Conservation (phyloP, 495 filamentous ascomycete species). For the Podospora tetraspora region DNA sequence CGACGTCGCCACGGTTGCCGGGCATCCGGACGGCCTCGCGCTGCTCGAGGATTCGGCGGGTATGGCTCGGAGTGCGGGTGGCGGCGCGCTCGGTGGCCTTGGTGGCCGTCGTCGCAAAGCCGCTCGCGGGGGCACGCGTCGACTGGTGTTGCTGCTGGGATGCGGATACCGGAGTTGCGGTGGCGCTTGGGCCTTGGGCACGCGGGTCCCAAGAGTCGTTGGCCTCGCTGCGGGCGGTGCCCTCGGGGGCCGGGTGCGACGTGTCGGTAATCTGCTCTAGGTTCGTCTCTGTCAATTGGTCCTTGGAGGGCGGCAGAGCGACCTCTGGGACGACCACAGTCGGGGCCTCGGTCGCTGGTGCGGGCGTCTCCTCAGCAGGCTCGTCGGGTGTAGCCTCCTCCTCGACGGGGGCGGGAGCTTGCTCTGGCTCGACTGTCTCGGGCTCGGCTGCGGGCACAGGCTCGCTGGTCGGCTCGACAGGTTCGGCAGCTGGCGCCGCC, state of each 20-base stretch:
- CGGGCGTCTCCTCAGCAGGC: conserved; percentile 28
- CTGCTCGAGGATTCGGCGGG: conserved; percentile 83
- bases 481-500: conserved; percentile 38
- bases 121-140: conserved; percentile 53
- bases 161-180: conserved; percentile 50
- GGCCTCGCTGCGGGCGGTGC: conserved; percentile 84
- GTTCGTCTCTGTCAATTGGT: conserved; percentile 84
- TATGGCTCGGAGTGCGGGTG: conserved; percentile 65
- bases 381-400: conserved; percentile 25
- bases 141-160: conserved; percentile 53
- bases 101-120: conserved; percentile 66
- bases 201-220: conserved; percentile 75
- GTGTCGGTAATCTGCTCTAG: conserved; percentile 82
- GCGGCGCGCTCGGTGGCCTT: conserved; percentile 61
- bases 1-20: conserved; percentile 84
- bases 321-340: conserved; percentile 47
- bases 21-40: conserved; percentile 98
- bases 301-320: conserved; percentile 62
- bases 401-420: conserved; percentile 26
- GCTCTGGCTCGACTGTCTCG: conserved; percentile 29
- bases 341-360: conserved; percentile 24
- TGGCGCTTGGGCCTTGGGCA: conserved; percentile 43
- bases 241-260: conserved; percentile 66
- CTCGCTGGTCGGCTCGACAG: conserved; percentile 35
- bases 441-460: conserved; percentile 35